Percentiles rank a stretch among this genome's conserved stretches.
phyloP scores from a whole-genome alignment of 2,329 filamentous ascomycete genomes.

The Aspergillus neotritici region DNA sequence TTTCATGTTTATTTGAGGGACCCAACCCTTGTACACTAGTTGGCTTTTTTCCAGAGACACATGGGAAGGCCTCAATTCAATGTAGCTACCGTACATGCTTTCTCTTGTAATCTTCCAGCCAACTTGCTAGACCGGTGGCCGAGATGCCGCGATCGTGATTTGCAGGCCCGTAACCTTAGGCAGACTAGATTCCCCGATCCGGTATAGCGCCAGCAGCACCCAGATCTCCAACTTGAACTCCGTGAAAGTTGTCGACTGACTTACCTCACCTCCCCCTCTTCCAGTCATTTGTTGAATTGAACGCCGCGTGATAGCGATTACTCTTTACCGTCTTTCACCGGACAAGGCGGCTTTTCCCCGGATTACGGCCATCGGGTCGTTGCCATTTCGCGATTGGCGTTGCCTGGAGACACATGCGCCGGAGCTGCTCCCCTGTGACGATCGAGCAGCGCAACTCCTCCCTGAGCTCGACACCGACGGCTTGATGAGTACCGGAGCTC shows the following conservation, averaged over 20 bases:
- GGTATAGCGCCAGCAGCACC: constrained; percentile 29
- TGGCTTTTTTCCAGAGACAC: constrained; percentile 5
- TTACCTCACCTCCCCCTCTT: constrained; percentile 3
- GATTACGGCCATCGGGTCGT: too few species aligned
- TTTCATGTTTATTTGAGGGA: too few species aligned
- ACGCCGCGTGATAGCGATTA: background rate
- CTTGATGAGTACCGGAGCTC: constrained; percentile 35
- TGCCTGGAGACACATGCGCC: constrained; percentile 23
- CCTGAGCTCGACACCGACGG: constrained; percentile 22
- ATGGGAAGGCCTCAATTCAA: constrained; percentile 2
- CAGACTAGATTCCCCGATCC: constrained; percentile 16
- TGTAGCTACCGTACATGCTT: too few species aligned
- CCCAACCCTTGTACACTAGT: constrained; percentile 9
- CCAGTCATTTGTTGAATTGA: background rate
- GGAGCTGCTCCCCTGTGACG: constrained; percentile 27
- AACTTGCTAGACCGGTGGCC: too few species aligned
- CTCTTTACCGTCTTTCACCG: background rate
- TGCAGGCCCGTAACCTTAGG: background rate
- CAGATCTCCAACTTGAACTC: constrained; percentile 23
- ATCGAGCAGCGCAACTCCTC: constrained; percentile 21
- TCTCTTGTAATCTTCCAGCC: too few species aligned
- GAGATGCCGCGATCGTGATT: too few species aligned
- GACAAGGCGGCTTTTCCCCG: too few species aligned
- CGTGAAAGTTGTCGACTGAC: constrained; percentile 18
- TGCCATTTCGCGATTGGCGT: constrained; percentile 2